Evolutionary conservation across 768 basidiomycete species (phyloP).

Genomic region (Filobasidium wieringae): DNA sequence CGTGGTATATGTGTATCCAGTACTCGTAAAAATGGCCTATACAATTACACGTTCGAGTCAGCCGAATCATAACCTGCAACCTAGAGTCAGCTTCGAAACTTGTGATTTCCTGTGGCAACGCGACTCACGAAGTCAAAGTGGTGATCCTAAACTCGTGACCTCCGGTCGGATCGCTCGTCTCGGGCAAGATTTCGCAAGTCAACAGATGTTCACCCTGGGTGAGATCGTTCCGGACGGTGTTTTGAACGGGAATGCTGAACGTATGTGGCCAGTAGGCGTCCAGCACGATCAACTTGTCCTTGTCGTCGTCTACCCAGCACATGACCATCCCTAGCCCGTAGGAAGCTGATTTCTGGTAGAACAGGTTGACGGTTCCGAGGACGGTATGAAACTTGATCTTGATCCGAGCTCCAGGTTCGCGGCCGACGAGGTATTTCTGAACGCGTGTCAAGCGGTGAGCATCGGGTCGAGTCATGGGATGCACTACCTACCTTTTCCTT

Average conservation of each 20-base stretch:
- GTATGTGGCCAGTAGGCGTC: conserved; percentile 25
- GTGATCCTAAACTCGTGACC: conserved; percentile 7
- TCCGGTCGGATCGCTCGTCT: neutral
- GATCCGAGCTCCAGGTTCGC: conserved; percentile 23
- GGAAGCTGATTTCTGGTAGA: conserved; percentile 23
- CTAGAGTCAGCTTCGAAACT: too few relatives aligned
- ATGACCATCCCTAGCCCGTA: conserved; percentile 24
- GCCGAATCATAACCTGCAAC: too few relatives aligned
- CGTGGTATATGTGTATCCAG: too few relatives aligned
- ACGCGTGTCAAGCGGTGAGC: neutral
- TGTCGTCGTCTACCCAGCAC: conserved; percentile 32
- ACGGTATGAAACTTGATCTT: conserved; percentile 22
- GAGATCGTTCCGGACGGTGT: neutral
- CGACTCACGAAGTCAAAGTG: conserved; percentile 5
- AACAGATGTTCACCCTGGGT: neutral
- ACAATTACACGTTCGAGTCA: too few relatives aligned
- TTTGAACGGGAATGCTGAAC: neutral
- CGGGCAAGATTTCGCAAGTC: neutral
- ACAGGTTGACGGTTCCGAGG: conserved; percentile 24
- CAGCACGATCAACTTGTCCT: conserved; percentile 8
- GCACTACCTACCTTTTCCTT: conserved; percentile 8
- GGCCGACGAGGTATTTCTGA: conserved; percentile 23
- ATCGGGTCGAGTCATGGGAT: neutral
- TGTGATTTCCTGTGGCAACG: too few relatives aligned
- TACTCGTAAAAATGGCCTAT: too few relatives aligned